A percentile compares a stretch with the other conserved stretches of the same genome.
Evolutionary conservation across 495 filamentous ascomycete genomes (phyloP).

Genomic region (Alectoria sarmentosa): DNA sequence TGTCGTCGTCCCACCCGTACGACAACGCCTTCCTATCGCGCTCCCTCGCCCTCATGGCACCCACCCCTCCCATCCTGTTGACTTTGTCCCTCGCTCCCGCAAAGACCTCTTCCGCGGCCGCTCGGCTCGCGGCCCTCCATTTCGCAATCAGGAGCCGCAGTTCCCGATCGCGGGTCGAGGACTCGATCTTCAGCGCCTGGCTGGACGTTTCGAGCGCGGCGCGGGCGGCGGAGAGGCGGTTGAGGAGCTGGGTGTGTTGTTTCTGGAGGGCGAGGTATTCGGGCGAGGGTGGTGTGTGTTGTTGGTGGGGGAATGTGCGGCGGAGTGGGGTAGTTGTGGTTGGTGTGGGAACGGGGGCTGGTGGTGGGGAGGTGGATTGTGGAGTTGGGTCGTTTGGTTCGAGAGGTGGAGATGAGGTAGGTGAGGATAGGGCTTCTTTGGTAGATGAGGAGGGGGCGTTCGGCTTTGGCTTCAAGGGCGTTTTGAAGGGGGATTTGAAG

Average conservation of each 20-base stretch:
- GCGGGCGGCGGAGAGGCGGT: slow-evolving; percentile 31
- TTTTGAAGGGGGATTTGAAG: slow-evolving; percentile 59
- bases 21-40: slow-evolving; percentile 30
- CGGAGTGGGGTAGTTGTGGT: slow-evolving; percentile 23
- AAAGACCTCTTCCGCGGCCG: slow-evolving; percentile 48
- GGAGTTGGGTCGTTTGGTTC: too few species aligned
- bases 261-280: slow-evolving; percentile 32
- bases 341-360: slow-evolving; percentile 3
- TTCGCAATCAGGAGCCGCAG: slow-evolving; percentile 42
- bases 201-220: slow-evolving; percentile 40
- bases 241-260: slow-evolving; percentile 32
- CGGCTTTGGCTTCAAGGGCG: slow-evolving; percentile 16
- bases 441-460: slow-evolving; percentile 9
- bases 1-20: slow-evolving; percentile 13
- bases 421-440: not conserved
- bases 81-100: slow-evolving; percentile 37
- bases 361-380: not conserved
- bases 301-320: not conserved
- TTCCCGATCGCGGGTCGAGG: slow-evolving; percentile 40
- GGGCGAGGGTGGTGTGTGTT: slow-evolving; percentile 14
- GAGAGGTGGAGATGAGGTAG: not conserved
- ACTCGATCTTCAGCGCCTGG: slow-evolving; percentile 46
- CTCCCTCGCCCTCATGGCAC: slow-evolving; percentile 45
- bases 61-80: slow-evolving; percentile 49
- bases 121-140: slow-evolving; percentile 42